phyloP scores from a whole-genome alignment of 306 rosid genomes.

The Cercis canadensis region DNA sequence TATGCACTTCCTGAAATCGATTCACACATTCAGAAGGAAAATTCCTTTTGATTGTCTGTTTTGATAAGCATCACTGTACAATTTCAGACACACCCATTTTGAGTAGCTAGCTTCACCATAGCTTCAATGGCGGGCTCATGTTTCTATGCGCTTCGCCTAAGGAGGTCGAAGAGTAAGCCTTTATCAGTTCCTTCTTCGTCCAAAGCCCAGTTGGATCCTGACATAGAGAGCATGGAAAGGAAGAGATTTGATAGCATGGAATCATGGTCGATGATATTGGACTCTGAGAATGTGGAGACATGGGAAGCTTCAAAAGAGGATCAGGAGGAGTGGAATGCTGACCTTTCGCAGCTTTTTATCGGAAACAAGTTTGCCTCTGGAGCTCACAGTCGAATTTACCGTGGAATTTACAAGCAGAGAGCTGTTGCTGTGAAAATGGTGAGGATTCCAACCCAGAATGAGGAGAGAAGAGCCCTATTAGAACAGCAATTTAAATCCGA shows the following conservation, averaged over 20 bases:
- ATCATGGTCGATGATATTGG: constrained; percentile 98
- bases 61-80: constrained; percentile 26
- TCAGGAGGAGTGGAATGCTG: constrained; percentile 96
- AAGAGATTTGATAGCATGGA: constrained; percentile 92
- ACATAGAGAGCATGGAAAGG: constrained; percentile 78
- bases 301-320: constrained; percentile 93
- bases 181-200: constrained; percentile 59
- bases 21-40: constrained; percentile 84
- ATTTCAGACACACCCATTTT: constrained; percentile 10
- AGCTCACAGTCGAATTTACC: constrained; percentile 91
- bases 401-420: constrained; percentile 96
- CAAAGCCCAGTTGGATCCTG: constrained; percentile 56
- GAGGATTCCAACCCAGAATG: constrained; percentile 79
- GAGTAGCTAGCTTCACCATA: constrained; percentile 26
- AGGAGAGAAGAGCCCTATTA: constrained; percentile 70
- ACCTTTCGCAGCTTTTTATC: constrained; percentile 89
- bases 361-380: constrained; percentile 98
- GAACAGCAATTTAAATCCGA: constrained; percentile 95
- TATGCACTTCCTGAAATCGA: constrained; percentile 80
- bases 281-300: constrained; percentile 91
- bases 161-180: constrained; percentile 73
- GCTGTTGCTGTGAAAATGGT: constrained; percentile 99
- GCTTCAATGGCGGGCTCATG: constrained; percentile 76
- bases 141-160: constrained; percentile 60
- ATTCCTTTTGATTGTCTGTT: constrained; percentile 55